A percentile compares a stretch with the other conserved stretches of the same genome.
phyloP scores from a whole-genome alignment of 2,329 filamentous ascomycete genomes.

The Pestalotiopsis sp. region DNA sequence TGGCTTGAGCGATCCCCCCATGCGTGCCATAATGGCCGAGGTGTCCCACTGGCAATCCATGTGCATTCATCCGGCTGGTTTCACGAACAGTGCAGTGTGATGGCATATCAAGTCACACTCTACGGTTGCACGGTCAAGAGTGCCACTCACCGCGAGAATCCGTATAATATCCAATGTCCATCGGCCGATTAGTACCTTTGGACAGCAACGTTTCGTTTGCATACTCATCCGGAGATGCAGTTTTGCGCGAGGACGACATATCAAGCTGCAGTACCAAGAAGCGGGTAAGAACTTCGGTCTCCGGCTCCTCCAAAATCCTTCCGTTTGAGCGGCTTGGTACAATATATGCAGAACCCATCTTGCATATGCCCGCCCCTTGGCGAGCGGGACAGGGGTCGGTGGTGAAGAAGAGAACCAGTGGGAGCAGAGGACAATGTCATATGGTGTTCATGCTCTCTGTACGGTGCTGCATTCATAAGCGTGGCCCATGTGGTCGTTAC shows the following conservation, averaged over 20 bases:
- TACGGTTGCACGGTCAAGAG: no score
- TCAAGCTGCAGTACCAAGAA: neutral
- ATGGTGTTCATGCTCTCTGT: neutral
- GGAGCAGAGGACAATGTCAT: neutral
- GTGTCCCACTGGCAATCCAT: no score
- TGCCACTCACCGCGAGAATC: no score
- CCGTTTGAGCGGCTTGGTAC: constrained; percentile 7
- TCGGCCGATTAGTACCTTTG: no score
- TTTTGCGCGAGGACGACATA: neutral
- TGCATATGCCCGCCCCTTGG: neutral
- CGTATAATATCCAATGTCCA: no score
- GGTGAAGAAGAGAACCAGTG: neutral
- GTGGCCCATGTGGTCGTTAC: neutral
- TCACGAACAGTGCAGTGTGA: no score
- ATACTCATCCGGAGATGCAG: neutral
- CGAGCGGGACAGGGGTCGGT: neutral
- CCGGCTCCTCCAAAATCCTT: neutral
- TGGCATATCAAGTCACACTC: no score
- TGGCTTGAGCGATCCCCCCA: no score
- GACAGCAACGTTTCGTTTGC: no score
- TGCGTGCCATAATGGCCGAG: no score
- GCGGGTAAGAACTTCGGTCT: neutral
- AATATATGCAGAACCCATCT: neutral
- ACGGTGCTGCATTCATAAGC: neutral
- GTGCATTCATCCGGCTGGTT: no score